Percentiles rank a stretch among this genome's conserved stretches.
Conservation (phyloP, 1,284 basidiomycete species). For the Moesziomyces sp. region DNA sequence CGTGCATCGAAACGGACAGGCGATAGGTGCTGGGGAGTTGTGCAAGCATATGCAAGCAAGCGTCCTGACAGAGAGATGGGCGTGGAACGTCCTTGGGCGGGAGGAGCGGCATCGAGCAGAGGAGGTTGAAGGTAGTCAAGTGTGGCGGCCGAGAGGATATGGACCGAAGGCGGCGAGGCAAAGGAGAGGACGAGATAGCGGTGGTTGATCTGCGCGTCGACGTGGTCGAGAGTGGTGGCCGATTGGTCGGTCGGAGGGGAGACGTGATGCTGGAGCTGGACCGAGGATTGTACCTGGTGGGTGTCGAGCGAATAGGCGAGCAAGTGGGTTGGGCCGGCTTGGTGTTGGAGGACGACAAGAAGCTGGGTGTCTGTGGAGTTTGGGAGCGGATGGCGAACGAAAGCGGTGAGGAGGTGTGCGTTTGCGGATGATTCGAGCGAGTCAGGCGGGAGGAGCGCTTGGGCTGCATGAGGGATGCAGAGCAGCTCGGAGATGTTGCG, state of each 20-base stretch:
- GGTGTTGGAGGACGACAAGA: conserved; percentile 19
- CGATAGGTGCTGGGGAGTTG: conserved; percentile 2
- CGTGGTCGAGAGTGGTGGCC: neutral
- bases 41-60: conserved; percentile 32
- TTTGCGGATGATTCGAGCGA: neutral
- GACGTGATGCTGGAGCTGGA: conserved; percentile 17
- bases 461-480: conserved; percentile 21
- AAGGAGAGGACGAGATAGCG: conserved; percentile 35
- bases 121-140: conserved; percentile 25
- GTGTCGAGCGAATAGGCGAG: conserved; percentile 34
- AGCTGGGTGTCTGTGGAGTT: conserved; percentile 13
- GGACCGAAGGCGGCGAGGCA: conserved; percentile 31
- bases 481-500: conserved; percentile 41
- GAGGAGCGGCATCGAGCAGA: conserved; percentile 15
- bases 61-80: conserved; percentile 38
- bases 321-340: conserved; percentile 5
- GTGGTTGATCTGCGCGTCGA: conserved; percentile 29
- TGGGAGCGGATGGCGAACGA: conserved; percentile 23
- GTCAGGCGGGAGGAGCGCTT: conserved; percentile 2
- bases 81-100: conserved; percentile 6
- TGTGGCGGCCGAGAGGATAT: conserved; percentile 24
- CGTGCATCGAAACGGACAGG: conserved; percentile 24
- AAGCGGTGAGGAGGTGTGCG: conserved; percentile 17
- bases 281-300: conserved; percentile 25
- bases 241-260: neutral